Conservation (phyloP, 257 asterid species). For the Salvia miltiorrhiza region DNA sequence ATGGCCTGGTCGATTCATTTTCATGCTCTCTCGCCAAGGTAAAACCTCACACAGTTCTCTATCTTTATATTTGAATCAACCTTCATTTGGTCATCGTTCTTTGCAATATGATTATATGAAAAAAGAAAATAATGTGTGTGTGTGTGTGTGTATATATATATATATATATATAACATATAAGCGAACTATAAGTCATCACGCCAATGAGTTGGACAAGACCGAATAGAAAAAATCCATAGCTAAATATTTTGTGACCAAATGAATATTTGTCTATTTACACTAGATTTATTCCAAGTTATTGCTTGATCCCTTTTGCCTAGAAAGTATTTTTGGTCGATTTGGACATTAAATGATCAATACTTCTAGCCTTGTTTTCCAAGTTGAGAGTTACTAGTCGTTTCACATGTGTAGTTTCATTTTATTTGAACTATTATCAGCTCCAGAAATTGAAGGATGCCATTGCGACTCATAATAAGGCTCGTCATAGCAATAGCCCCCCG, state of each 20-base stretch:
- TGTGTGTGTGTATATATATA: too few species aligned
- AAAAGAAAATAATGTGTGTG: too few species aligned
- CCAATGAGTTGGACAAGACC: background rate
- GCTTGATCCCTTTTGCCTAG: background rate
- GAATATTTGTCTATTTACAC: background rate
- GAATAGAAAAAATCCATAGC: background rate
- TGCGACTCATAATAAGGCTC: constrained; percentile 32
- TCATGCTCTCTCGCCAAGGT: constrained; percentile 88
- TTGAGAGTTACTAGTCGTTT: background rate
- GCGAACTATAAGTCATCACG: background rate
- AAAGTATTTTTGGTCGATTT: background rate
- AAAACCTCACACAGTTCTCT: background rate
- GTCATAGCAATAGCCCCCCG: constrained; percentile 2
- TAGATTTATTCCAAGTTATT: background rate
- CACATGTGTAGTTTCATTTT: background rate
- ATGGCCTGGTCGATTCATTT: constrained; percentile 61
- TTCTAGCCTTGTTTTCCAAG: background rate
- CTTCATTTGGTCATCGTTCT: background rate
- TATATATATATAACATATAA: too few species aligned
- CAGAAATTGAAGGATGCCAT: constrained; percentile 67
- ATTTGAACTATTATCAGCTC: constrained; percentile 29
- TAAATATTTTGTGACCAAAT: too few species aligned
- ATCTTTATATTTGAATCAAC: background rate
- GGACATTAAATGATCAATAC: background rate
- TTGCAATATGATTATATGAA: background rate